These are phyloP conservation scores for Agrocybe praecox DNA, from an alignment of 768 basidiomycete genomes.

Conservation along the genomic window DNA sequence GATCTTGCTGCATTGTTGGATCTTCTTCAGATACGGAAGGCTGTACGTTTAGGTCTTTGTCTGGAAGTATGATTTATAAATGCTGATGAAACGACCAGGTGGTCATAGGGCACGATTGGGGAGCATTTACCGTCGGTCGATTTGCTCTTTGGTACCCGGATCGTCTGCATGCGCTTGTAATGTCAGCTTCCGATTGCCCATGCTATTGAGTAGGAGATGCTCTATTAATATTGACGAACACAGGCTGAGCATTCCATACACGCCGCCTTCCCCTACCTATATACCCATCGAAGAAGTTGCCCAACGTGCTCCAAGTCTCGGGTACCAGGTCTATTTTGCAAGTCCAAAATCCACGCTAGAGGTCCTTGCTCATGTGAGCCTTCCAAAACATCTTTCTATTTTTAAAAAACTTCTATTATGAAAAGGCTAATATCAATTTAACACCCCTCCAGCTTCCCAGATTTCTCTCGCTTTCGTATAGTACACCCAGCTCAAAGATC, in stretches of 20 bases:
- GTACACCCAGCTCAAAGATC: slow-evolving; percentile 13
- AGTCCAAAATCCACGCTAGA: slow-evolving; percentile 49
- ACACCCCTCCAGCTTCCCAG: slow-evolving; percentile 34
- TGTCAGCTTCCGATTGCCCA: slow-evolving; percentile 44
- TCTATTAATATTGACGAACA: neutral
- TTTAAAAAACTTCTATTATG: neutral
- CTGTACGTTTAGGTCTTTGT: slow-evolving; percentile 41
- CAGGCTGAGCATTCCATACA: slow-evolving; percentile 70
- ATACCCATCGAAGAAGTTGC: slow-evolving; percentile 54
- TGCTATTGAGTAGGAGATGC: neutral
- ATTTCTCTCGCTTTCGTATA: slow-evolving; percentile 34
- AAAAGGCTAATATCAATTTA: neutral
- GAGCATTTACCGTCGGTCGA: slow-evolving; percentile 60
- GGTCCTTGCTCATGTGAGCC: slow-evolving; percentile 56
- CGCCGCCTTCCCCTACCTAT: slow-evolving; percentile 55
- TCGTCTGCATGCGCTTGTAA: slow-evolving; percentile 55
- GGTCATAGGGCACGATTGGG: slow-evolving; percentile 85
- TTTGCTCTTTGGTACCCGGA: slow-evolving; percentile 77
- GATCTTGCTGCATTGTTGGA: slow-evolving; percentile 73
- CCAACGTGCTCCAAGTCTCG: slow-evolving; percentile 53
- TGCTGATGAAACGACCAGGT: slow-evolving; percentile 36
- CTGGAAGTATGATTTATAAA: neutral
- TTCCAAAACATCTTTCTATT: neutral
- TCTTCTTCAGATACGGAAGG: slow-evolving; percentile 48
- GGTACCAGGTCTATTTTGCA: slow-evolving; percentile 72